Percentiles rank a stretch among this genome's conserved stretches.
These are phyloP conservation scores for Cercospora sp. DNA, from an alignment of 2,329 filamentous ascomycete species.

Conservation along the genomic window DNA sequence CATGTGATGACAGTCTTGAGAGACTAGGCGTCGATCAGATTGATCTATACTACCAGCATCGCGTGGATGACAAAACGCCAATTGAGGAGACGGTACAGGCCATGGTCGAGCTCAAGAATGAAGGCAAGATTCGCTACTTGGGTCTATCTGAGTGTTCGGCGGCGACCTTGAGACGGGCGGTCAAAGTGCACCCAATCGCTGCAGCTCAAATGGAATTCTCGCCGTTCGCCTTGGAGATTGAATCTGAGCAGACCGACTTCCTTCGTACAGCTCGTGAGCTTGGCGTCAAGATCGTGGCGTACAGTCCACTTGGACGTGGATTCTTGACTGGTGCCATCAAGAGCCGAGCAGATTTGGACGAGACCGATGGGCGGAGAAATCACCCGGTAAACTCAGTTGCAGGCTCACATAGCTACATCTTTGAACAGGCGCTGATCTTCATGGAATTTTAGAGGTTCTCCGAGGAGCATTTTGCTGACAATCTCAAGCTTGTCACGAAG, in stretches of 20 bases:
- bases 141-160: slow-evolving; percentile 54
- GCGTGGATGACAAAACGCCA: slow-evolving; percentile 46
- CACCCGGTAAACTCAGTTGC: slow-evolving; percentile 23
- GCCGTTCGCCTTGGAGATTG: slow-evolving; percentile 53
- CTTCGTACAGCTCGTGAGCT: slow-evolving; percentile 51
- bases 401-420: neutral
- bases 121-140: slow-evolving; percentile 57
- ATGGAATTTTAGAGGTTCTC: slow-evolving; percentile 29
- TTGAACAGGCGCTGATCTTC: neutral
- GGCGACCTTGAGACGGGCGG: slow-evolving; percentile 52
- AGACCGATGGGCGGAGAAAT: slow-evolving; percentile 33
- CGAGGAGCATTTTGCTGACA: slow-evolving; percentile 34
- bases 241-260: slow-evolving; percentile 44
- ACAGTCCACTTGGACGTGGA: slow-evolving; percentile 45
- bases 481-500: slow-evolving; percentile 37
- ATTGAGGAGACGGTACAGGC: slow-evolving; percentile 49
- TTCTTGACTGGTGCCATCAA: slow-evolving; percentile 48
- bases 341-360: slow-evolving; percentile 42
- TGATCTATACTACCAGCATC: slow-evolving; percentile 50
- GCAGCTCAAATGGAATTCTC: slow-evolving; percentile 58
- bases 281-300: slow-evolving; percentile 46
- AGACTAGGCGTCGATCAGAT: slow-evolving; percentile 43
- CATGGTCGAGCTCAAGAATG: slow-evolving; percentile 49
- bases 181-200: slow-evolving; percentile 51
- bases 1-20: slow-evolving; percentile 41